These are phyloP conservation scores for Beauveria medogensis DNA, from an alignment of 2,329 filamentous ascomycete species.

Conservation along the genomic window DNA sequence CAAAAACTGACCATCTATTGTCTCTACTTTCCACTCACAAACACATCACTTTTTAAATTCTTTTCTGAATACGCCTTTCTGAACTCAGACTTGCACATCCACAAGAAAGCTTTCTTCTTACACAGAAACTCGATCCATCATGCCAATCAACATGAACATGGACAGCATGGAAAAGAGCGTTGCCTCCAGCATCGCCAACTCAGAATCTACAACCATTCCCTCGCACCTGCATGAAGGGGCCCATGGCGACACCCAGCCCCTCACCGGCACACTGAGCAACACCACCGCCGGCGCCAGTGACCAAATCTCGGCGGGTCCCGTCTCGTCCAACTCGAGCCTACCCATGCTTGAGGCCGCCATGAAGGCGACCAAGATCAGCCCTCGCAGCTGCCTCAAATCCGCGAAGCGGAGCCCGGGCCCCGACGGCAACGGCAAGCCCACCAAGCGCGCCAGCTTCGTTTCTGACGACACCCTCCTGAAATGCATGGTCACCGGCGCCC, in stretches of 20 bases:
- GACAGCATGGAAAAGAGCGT: not conserved
- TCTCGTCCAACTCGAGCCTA: not conserved
- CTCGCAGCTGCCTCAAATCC: slow-evolving; percentile 4
- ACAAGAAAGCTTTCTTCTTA: no score
- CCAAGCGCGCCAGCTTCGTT: not conserved
- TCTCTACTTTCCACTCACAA: no score
- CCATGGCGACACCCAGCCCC: not conserved
- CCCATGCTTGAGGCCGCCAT: not conserved
- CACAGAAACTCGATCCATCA: no score
- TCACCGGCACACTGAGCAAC: not conserved
- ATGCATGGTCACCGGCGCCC: not conserved
- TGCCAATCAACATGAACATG: not conserved
- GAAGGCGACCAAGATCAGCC: not conserved
- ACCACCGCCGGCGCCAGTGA: not conserved
- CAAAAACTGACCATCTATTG: no score
- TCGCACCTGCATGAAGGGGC: not conserved
- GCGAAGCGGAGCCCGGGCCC: not conserved
- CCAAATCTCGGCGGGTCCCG: not conserved
- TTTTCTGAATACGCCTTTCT: no score
- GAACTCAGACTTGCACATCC: no score
- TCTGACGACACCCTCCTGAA: not conserved
- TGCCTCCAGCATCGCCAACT: not conserved
- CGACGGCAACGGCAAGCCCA: not conserved
- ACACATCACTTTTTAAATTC: no score
- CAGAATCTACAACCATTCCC: not conserved